These are phyloP conservation scores for Calonectria multiphialidica DNA, from an alignment of 2,329 filamentous ascomycete species.

Conservation along the genomic window DNA sequence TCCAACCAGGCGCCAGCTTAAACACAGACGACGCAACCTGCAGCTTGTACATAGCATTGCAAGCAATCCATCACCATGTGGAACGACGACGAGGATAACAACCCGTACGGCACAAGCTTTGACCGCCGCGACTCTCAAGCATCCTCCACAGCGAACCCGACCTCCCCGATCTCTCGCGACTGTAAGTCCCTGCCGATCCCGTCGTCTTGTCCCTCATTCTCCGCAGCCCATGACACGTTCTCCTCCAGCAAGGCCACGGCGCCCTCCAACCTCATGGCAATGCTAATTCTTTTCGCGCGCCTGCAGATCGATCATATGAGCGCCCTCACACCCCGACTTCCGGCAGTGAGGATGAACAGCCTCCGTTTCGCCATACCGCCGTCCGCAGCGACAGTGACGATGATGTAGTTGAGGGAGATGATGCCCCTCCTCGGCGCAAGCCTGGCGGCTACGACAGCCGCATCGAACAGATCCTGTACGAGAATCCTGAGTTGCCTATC, in stretches of 20 bases:
- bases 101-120: conserved; percentile 93
- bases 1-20: conserved; percentile 24
- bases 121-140: conserved; percentile 85
- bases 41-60: conserved; percentile 24
- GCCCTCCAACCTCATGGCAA: neutral
- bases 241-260: conserved; percentile 15
- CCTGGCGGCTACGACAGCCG: conserved; percentile 93
- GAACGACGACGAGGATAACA: conserved; percentile 99
- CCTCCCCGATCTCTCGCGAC: conserved; percentile 69
- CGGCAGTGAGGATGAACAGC: conserved; percentile 75
- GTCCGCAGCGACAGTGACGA: conserved; percentile 58
- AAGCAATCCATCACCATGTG: conserved; percentile 73
- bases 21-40: conserved; percentile 16
- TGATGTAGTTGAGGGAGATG: conserved; percentile 56
- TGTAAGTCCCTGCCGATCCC: conserved; percentile 62
- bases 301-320: conserved; percentile 62
- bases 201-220: conserved; percentile 8
- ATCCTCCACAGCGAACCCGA: conserved; percentile 74
- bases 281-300: conserved; percentile 26
- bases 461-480: conserved; percentile 97
- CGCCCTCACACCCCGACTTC: conserved; percentile 79
- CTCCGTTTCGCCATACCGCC: conserved; percentile 49
- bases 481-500: conserved; percentile 91
- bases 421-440: conserved; percentile 70
- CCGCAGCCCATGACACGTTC: neutral